These are phyloP conservation scores for Talaromyces sp. DNA, from an alignment of 2,329 filamentous ascomycete species.

Conservation along the genomic window DNA sequence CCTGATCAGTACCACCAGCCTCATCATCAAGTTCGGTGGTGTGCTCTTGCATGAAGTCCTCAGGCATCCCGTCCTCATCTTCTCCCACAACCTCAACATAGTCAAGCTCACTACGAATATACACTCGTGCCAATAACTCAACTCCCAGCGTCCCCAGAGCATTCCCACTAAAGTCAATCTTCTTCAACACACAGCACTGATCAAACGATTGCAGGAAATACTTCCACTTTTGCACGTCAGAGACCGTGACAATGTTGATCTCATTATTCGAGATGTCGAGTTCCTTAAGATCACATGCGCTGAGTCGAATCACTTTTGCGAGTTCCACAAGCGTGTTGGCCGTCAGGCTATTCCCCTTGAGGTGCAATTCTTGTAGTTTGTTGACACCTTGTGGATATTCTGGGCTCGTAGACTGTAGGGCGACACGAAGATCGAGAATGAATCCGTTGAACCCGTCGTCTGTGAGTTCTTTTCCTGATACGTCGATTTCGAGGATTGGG, in stretches of 20 bases:
- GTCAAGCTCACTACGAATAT: slow-evolving; percentile 37
- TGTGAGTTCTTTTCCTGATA: slow-evolving; percentile 44
- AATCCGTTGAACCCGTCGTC: slow-evolving; percentile 45
- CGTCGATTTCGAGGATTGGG: slow-evolving; percentile 43
- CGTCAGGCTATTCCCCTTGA: slow-evolving; percentile 46
- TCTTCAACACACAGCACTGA: slow-evolving; percentile 41
- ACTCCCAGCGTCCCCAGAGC: slow-evolving; percentile 40
- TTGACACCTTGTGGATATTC: slow-evolving; percentile 30
- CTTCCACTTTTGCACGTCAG: slow-evolving; percentile 42
- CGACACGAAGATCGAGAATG: slow-evolving; percentile 41
- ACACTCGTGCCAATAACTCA: slow-evolving; percentile 45
- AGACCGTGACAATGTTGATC: slow-evolving; percentile 35
- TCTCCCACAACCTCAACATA: slow-evolving; percentile 30
- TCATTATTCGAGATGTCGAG: slow-evolving; percentile 48
- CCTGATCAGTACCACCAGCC: no score
- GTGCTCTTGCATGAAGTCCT: neutral
- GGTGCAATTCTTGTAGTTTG: slow-evolving; percentile 46
- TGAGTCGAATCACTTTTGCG: slow-evolving; percentile 40
- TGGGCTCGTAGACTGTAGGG: slow-evolving; percentile 34
- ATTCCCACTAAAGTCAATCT: slow-evolving; percentile 47
- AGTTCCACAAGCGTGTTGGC: slow-evolving; percentile 40
- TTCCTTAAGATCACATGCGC: slow-evolving; percentile 43
- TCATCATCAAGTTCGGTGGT: neutral
- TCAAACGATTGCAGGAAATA: slow-evolving; percentile 44
- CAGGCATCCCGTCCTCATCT: neutral